Evolutionary conservation across 1,284 basidiomycete species (phyloP).

Genomic region (Vanrija sp.): DNA sequence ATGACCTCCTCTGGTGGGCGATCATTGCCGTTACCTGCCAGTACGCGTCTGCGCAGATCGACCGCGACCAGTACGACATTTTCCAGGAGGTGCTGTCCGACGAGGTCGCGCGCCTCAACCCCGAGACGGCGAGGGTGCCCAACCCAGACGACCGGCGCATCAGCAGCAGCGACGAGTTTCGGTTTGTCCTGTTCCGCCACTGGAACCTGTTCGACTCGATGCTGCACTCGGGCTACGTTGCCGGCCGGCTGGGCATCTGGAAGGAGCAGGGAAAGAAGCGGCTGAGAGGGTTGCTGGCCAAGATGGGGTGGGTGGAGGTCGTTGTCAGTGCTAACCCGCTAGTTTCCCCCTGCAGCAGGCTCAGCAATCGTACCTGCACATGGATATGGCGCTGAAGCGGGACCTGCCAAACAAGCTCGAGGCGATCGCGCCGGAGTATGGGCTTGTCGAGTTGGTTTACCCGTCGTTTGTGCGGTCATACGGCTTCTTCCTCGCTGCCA

Average conservation of each 20-base stretch:
- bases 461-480: conserved; percentile 87
- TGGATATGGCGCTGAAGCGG: conserved; percentile 91
- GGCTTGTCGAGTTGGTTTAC: conserved; percentile 89
- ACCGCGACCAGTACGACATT: conserved; percentile 77
- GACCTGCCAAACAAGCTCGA: conserved; percentile 79
- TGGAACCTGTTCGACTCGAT: conserved; percentile 98
- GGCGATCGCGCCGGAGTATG: conserved; percentile 90
- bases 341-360: conserved; percentile 91
- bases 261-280: conserved; percentile 85
- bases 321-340: background rate
- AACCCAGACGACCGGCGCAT: conserved; percentile 72
- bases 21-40: conserved; percentile 92
- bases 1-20: conserved; percentile 91
- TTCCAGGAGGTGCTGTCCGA: conserved; percentile 74
- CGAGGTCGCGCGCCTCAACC: conserved; percentile 85
- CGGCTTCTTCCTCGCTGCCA: conserved; percentile 78
- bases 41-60: conserved; percentile 82
- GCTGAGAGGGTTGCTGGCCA: conserved; percentile 86
- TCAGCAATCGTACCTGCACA: conserved; percentile 88
- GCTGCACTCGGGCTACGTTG: conserved; percentile 95
- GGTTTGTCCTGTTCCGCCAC: conserved; percentile 93
- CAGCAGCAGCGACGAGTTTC: conserved; percentile 74
- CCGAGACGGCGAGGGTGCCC: conserved; percentile 46
- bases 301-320: conserved; percentile 78
- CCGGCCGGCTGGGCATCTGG: conserved; percentile 93